phyloP scores from a whole-genome alignment of 768 basidiomycete species.

The Termitomyces sp. region DNA sequence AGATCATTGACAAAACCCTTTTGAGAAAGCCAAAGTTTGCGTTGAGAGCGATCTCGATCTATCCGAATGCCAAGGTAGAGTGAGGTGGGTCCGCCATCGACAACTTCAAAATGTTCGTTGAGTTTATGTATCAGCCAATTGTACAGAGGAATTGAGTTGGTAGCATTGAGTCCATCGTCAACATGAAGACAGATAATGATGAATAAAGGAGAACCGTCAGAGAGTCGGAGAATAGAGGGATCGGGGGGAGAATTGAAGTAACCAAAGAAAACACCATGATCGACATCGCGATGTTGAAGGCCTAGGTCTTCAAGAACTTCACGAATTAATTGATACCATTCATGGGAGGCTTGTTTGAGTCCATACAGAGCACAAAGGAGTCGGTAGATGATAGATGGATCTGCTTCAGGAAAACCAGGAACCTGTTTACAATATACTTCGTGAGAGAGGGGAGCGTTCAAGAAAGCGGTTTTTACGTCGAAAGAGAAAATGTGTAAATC shows the following conservation, averaged over 20 bases:
- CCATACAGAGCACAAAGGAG: not conserved
- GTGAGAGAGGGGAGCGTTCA: conserved; percentile 11
- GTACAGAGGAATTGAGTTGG: not conserved
- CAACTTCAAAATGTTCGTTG: not conserved
- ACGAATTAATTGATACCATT: not conserved
- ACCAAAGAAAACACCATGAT: conserved; percentile 17
- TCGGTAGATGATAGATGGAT: not conserved
- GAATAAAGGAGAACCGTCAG: conserved; percentile 2
- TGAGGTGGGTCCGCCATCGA: not conserved
- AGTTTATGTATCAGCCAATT: not conserved
- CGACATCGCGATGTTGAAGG: conserved; percentile 19
- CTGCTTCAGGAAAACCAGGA: conserved; percentile 7
- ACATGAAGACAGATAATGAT: not conserved
- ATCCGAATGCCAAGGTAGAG: conserved; percentile 5
- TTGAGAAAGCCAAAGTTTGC: conserved; percentile 13
- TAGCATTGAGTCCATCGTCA: not conserved
- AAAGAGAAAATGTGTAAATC: conserved; percentile 21
- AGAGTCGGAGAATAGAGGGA: conserved; percentile 15
- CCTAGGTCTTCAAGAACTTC: conserved; percentile 10
- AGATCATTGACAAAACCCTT: conserved; percentile 7
- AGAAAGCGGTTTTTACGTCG: conserved; percentile 26
- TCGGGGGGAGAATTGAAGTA: not conserved
- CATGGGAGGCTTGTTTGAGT: not conserved
- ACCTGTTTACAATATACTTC: not conserved
- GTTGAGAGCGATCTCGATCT: conserved; percentile 1